Evolutionary conservation across 179 eudicot species (phyloP), one percentile per base, ranked within the genome.

Genomic region (Dionaea muscipula): DNA sequence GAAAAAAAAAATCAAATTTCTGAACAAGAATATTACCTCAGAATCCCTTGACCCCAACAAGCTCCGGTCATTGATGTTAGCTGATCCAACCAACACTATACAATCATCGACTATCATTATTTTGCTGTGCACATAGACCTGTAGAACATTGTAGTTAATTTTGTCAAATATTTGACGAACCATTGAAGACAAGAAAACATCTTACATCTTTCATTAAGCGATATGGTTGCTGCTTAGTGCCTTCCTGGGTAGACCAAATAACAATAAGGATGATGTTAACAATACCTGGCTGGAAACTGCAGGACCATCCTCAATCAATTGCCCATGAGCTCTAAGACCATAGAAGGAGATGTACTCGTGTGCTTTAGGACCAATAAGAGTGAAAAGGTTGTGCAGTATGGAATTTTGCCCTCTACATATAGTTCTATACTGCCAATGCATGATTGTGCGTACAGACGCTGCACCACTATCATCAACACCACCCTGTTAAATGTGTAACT

Each of bases 371-470:
- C 94, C 99, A 70, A 88, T 38, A 64, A 77, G 74, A 53, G 67
- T 74, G 65, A 53, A 80, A 45, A 91, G 94, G 67, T 88, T 91
- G 51, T 84, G 94, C 71, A 91, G 54, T 72, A 88, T 82, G n/a
- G 99, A 91, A 76, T 78, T 79, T 21, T 69, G 62, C 53, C 95
- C 96, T 73, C 96, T 74, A 53, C 86, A 84, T 58, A 91, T 84
- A 55, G 99, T 91, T 66, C 99, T 77, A 84, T 91, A 82, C 66
- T 91, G 99, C 99, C 99, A 91, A 55, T 91, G 99, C 96, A 91
- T 84, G 57, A 91, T 88, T 61, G 86, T 81, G 66, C 96, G 84
- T 40, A 91, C 99, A 37, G 99, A 81, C 48, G 96, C 99, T 2
- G 99, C 99, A 63, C 99, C 96, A 56, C 78, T 79, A 76, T 91